Evolutionary conservation across 192 early-diverging fungal species (phyloP).

Genomic region (Coemansia sp.): DNA sequence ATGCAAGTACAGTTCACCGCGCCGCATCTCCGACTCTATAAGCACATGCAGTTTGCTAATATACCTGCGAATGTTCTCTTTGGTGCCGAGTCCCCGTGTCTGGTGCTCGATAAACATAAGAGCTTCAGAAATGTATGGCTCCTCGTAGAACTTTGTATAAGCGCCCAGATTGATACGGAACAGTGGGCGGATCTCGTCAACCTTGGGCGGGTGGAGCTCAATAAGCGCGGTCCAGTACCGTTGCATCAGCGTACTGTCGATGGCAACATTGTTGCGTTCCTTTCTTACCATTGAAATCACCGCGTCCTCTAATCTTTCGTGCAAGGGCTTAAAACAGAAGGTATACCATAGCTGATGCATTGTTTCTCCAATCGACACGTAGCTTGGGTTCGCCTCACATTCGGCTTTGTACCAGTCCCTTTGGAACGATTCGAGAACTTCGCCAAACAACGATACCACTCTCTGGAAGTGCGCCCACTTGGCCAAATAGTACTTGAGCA

Average conservation of each 20-base stretch:
- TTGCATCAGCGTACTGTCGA: not conserved
- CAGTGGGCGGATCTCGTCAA: not conserved
- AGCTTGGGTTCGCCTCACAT: not conserved
- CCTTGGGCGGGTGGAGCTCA: not conserved
- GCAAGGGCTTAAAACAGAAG: not conserved
- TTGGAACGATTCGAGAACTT: not conserved
- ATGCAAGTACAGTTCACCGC: not conserved
- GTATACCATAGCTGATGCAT: not conserved
- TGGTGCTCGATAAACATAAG: not conserved
- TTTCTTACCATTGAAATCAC: not conserved
- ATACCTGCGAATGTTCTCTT: not conserved
- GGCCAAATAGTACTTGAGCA: not conserved
- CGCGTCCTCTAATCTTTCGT: not conserved
- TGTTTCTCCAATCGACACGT: not conserved
- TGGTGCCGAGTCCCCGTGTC: not conserved
- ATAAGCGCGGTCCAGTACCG: not conserved
- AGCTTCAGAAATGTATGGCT: not conserved
- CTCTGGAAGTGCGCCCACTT: not conserved
- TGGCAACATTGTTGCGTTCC: not conserved
- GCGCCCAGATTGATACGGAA: not conserved
- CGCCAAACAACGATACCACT: not conserved
- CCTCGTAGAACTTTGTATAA: not conserved
- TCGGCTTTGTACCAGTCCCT: not conserved
- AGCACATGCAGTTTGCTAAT: not conserved
- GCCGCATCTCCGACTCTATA: not conserved